phyloP scores from a whole-genome alignment of 768 basidiomycete genomes.

The Agrocybe praecox region DNA sequence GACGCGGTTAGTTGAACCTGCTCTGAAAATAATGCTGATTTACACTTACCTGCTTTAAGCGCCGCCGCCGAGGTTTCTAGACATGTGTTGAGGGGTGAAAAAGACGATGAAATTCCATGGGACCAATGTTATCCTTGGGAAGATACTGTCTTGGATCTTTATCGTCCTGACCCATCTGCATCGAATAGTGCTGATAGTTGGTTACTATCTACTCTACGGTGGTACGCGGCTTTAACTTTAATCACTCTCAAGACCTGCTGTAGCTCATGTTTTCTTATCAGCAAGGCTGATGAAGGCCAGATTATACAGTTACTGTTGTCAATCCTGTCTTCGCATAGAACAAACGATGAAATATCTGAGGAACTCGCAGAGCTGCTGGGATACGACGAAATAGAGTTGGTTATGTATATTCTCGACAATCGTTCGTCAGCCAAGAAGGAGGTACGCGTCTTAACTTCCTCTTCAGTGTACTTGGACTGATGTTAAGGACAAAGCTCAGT shows the following conservation, averaged over 20 bases:
- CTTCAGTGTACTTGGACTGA: constrained; percentile 6
- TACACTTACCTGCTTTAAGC: neutral
- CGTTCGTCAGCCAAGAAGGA: constrained; percentile 50
- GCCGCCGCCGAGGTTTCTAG: neutral
- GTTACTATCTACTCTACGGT: constrained; percentile 9
- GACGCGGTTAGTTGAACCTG: constrained; percentile 11
- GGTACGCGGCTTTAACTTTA: constrained; percentile 5
- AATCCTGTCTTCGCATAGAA: constrained; percentile 49
- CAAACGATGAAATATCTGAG: constrained; percentile 73
- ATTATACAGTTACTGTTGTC: constrained; percentile 7
- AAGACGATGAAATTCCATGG: constrained; percentile 9
- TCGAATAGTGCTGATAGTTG: neutral
- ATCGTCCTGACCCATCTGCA: constrained; percentile 1
- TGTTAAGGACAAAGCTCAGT: constrained; percentile 8
- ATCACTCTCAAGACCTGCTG: neutral
- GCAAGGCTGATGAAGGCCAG: constrained; percentile 14
- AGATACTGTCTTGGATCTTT: constrained; percentile 16
- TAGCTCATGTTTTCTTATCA: neutral
- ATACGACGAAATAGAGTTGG: constrained; percentile 81
- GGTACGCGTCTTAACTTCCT: constrained; percentile 34
- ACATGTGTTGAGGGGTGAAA: neutral
- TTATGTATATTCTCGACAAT: constrained; percentile 66
- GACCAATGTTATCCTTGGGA: constrained; percentile 5
- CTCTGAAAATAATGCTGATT: neutral
- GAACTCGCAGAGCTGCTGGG: constrained; percentile 83